Evolutionary conservation across 495 filamentous ascomycete species (phyloP).

Genomic region (Penicillium macrosclerotiorum): DNA sequence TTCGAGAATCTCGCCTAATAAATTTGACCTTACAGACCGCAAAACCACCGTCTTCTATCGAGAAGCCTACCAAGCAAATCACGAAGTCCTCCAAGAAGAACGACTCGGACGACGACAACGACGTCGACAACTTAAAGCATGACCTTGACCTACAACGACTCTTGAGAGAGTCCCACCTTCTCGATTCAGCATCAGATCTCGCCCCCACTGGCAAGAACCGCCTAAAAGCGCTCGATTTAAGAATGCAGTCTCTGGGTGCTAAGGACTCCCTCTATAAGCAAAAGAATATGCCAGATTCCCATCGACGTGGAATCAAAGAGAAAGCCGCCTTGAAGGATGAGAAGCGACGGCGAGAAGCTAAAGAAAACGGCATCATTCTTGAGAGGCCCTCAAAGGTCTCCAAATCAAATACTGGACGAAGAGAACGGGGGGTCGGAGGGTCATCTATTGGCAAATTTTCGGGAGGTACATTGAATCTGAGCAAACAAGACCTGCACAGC

Average conservation of each 20-base stretch:
- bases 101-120: constrained; percentile 49
- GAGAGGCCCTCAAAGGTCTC: constrained; percentile 59
- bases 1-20: constrained; percentile 10
- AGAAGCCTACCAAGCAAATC: constrained; percentile 27
- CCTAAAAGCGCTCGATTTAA: constrained; percentile 77
- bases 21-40: constrained; percentile 27
- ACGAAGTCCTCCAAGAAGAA: constrained; percentile 38
- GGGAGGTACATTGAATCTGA: constrained; percentile 75
- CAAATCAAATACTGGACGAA: constrained; percentile 41
- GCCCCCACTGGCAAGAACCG: constrained; percentile 61
- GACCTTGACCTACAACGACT: constrained; percentile 89
- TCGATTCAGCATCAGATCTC: constrained; percentile 64
- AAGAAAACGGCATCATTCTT: constrained; percentile 86
- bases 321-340: constrained; percentile 64
- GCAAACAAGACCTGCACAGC: constrained; percentile 67
- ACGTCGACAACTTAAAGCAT: constrained; percentile 74
- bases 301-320: constrained; percentile 72
- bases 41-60: constrained; percentile 49
- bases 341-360: constrained; percentile 71
- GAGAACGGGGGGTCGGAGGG: constrained; percentile 67
- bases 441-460: constrained; percentile 78
- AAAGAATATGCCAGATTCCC: constrained; percentile 78
- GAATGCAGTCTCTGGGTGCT: constrained; percentile 75
- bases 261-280: constrained; percentile 71
- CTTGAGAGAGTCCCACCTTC: constrained; percentile 87